Evolutionary conservation across 2,329 filamentous ascomycete genomes (phyloP).

Genomic region (Fragosphaeria purpurea): DNA sequence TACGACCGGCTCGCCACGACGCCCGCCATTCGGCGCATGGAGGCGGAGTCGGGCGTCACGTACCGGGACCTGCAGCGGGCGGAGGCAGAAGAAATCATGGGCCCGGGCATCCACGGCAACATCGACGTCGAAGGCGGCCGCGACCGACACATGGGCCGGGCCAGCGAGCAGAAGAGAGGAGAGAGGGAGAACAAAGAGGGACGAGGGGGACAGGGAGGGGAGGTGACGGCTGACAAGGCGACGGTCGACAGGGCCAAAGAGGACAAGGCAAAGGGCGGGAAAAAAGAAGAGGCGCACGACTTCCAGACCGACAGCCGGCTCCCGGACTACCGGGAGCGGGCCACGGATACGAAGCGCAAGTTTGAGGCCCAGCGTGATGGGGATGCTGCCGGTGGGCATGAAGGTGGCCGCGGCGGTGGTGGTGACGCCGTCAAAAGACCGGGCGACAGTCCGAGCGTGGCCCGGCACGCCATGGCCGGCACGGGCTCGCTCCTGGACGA

Average conservation of each 20-base stretch:
- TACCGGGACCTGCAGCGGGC: slow-evolving; percentile 83
- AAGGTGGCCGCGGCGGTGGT: background rate
- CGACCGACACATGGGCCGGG: slow-evolving; percentile 39
- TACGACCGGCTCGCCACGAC: slow-evolving; percentile 91
- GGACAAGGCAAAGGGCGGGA: too few species aligned
- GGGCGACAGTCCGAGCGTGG: slow-evolving; percentile 40
- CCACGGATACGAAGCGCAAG: slow-evolving; percentile 36
- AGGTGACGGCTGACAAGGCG: too few species aligned
- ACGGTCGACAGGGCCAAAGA: too few species aligned
- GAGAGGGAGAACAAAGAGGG: too few species aligned
- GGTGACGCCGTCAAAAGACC: background rate
- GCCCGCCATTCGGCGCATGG: slow-evolving; percentile 58
- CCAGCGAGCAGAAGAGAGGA: slow-evolving; percentile 21
- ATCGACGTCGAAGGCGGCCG: slow-evolving; percentile 34
- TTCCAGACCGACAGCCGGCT: slow-evolving; percentile 20
- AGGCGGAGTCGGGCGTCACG: slow-evolving; percentile 66
- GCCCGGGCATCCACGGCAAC: slow-evolving; percentile 56
- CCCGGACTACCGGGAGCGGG: slow-evolving; percentile 29
- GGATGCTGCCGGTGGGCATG: background rate
- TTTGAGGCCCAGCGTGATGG: slow-evolving; percentile 33
- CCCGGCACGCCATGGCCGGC: slow-evolving; percentile 72
- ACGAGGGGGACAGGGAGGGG: too few species aligned
- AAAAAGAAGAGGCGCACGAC: slow-evolving; percentile 24
- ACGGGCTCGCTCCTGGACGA: slow-evolving; percentile 55
- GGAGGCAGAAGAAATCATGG: slow-evolving; percentile 82